Conservation (phyloP, 352 stramenopile genomes). For the Globisporangium recalcitrans region DNA sequence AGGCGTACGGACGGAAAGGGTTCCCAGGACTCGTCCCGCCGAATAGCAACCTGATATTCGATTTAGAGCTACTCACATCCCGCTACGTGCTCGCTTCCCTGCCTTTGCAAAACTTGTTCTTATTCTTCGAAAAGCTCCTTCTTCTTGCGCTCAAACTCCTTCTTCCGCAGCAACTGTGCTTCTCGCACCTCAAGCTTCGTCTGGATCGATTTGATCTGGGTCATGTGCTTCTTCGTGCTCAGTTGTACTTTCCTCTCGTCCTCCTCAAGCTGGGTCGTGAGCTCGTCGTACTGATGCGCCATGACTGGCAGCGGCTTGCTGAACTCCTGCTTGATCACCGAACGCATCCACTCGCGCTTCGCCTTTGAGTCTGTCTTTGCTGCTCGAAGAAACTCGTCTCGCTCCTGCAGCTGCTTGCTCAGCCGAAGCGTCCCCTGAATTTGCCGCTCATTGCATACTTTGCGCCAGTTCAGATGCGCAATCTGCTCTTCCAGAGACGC, state of each 20-base stretch:
- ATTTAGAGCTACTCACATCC: slow-evolving; percentile 89
- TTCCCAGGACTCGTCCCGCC: slow-evolving; percentile 86
- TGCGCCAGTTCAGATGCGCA: slow-evolving; percentile 65
- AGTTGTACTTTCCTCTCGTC: slow-evolving; percentile 30
- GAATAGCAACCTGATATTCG: slow-evolving; percentile 91
- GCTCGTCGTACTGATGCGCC: slow-evolving; percentile 27
- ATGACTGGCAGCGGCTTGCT: slow-evolving; percentile 48
- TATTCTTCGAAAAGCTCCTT: slow-evolving; percentile 37
- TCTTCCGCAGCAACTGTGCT: slow-evolving; percentile 33
- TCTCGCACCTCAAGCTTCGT: slow-evolving; percentile 47
- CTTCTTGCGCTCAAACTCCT: slow-evolving; percentile 63
- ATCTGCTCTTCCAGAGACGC: slow-evolving; percentile 61
- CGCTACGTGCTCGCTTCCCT: slow-evolving; percentile 22
- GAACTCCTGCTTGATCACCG: slow-evolving; percentile 54
- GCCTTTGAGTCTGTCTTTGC: slow-evolving; percentile 36
- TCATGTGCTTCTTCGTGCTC: slow-evolving; percentile 33
- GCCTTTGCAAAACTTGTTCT: slow-evolving; percentile 4
- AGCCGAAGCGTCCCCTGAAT: slow-evolving; percentile 53
- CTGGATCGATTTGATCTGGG: slow-evolving; percentile 46
- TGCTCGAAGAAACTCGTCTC: slow-evolving; percentile 52
- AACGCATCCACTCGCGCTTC: slow-evolving; percentile 40
- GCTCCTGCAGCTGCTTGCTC: slow-evolving; percentile 59
- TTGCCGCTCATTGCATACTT: slow-evolving; percentile 64
- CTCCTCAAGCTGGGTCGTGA: slow-evolving; percentile 14
- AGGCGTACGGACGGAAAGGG: slow-evolving; percentile 82